These are phyloP conservation scores for Phytophthora agathidicida DNA, from an alignment of 352 stramenopile species.

Conservation along the genomic window DNA sequence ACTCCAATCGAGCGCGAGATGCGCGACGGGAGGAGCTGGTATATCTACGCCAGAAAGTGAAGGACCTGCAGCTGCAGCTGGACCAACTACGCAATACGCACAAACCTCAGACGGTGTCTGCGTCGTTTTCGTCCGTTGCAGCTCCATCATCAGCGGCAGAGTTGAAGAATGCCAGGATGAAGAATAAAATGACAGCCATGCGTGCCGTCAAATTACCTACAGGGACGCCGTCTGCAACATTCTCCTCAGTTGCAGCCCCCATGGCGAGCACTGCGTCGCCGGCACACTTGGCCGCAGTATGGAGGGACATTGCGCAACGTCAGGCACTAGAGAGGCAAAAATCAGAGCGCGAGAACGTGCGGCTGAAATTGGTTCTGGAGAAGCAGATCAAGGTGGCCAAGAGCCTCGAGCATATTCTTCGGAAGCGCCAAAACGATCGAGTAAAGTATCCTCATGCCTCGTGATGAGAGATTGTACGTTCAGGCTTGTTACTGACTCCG, in stretches of 20 bases:
- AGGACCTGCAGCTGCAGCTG: constrained; percentile 40
- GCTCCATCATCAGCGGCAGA: constrained; percentile 17
- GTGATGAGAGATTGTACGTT: constrained; percentile 16
- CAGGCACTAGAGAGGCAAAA: constrained; percentile 45
- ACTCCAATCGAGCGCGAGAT: constrained; percentile 41
- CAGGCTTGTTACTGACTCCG: constrained; percentile 20
- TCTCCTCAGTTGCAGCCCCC: constrained; percentile 31
- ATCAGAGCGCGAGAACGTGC: constrained; percentile 52
- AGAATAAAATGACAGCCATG: constrained; percentile 14
- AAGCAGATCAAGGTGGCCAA: constrained; percentile 57
- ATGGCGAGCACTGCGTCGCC: constrained; percentile 19
- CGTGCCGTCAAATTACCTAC: constrained; percentile 12
- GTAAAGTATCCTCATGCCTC: constrained; percentile 33
- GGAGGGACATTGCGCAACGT: constrained; percentile 48
- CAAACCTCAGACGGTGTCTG: constrained; percentile 32
- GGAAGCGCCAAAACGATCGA: constrained; percentile 42
- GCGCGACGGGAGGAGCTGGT: constrained; percentile 40
- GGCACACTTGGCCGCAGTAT: constrained; percentile 36
- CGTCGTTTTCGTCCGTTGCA: constrained; percentile 35
- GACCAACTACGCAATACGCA: constrained; percentile 25
- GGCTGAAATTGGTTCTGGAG: constrained; percentile 51
- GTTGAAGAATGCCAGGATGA: constrained; percentile 14
- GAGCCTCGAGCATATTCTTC: constrained; percentile 43
- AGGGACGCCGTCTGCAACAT: constrained; percentile 22
- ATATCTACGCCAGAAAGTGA: constrained; percentile 45